phyloP scores from a whole-genome alignment of 2,329 filamentous ascomycete species.

The Apiospora saccharicola region DNA sequence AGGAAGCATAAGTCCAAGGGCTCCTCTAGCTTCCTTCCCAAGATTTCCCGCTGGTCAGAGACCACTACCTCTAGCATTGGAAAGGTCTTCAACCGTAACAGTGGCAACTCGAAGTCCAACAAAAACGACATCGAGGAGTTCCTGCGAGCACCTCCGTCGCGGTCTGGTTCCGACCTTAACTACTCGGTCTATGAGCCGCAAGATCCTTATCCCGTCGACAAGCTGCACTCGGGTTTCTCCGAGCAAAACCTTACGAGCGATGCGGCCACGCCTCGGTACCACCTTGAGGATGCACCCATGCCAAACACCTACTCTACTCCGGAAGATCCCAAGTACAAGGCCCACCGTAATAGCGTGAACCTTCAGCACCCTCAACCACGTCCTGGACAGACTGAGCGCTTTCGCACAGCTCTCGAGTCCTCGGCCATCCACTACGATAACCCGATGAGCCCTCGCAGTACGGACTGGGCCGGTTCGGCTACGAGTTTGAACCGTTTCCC shows the following conservation, averaged over 20 bases:
- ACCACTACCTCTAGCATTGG: constrained; percentile 90
- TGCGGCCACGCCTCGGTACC: constrained; percentile 32
- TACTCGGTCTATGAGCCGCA: constrained; percentile 69
- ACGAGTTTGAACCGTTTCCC: constrained; percentile 64
- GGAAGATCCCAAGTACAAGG: constrained; percentile 81
- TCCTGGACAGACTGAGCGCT: constrained; percentile 75
- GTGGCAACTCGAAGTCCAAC: constrained; percentile 58
- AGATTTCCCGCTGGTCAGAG: constrained; percentile 97
- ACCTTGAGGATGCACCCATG: constrained; percentile 49
- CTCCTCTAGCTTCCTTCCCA: constrained; percentile 82
- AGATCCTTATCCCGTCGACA: constrained; percentile 66
- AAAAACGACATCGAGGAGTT: constrained; percentile 68
- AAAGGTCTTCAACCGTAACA: constrained; percentile 73
- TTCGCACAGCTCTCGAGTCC: constrained; percentile 76
- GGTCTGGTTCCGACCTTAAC: constrained; percentile 78
- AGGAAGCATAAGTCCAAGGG: constrained; percentile 90
- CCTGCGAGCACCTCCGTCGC: constrained; percentile 67
- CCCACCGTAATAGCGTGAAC: constrained; percentile 81
- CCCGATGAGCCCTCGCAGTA: constrained; percentile 65
- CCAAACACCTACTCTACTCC: constrained; percentile 62
- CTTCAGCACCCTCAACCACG: constrained; percentile 82
- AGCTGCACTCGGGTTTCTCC: constrained; percentile 64
- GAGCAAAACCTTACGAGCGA: constrained; percentile 54
- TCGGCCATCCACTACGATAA: constrained; percentile 74
- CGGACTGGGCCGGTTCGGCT: constrained; percentile 69